A percentile compares a stretch with the other conserved stretches of the same genome.
Conservation (phyloP, 2,329 filamentous ascomycete genomes). For the Fusarium praegraminearum region DNA sequence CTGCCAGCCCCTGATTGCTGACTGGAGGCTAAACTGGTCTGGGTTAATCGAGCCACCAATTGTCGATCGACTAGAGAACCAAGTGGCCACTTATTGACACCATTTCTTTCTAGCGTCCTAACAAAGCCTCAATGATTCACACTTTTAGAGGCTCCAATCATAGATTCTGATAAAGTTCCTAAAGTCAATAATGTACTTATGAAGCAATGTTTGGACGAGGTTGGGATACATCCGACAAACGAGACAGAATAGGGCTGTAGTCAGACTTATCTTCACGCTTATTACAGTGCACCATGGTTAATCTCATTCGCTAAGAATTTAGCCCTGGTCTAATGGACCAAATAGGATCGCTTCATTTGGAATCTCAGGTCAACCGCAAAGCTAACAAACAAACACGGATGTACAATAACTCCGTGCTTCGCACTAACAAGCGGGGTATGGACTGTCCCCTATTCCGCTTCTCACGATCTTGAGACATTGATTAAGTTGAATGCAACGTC, state of each 20-base stretch:
- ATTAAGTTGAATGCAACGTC: not conserved
- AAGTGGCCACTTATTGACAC: not conserved
- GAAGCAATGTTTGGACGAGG: too few species aligned
- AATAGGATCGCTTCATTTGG: constrained; percentile 11
- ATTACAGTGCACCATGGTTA: not conserved
- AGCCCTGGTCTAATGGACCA: constrained; percentile 10
- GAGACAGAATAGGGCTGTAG: not conserved
- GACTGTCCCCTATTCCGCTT: not conserved
- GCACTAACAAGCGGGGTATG: not conserved
- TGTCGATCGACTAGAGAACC: not conserved
- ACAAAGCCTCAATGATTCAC: not conserved
- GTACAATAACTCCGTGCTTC: not conserved
- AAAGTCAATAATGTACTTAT: not conserved
- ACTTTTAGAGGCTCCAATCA: not conserved
- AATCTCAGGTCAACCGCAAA: constrained; percentile 21
- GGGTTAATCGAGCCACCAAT: not conserved
- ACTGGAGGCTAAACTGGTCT: rapidly evolving
- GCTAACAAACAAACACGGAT: constrained; percentile 11
- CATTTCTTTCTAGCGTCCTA: not conserved
- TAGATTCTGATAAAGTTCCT: not conserved
- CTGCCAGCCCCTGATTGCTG: not conserved
- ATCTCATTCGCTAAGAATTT: not conserved
- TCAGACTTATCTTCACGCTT: too few species aligned
- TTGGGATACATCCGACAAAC: not conserved
- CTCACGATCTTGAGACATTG: not conserved